A percentile compares a stretch with the other conserved stretches of the same genome.
phyloP scores from a whole-genome alignment of 2,329 filamentous ascomycete species.

The Capronia coronata region DNA sequence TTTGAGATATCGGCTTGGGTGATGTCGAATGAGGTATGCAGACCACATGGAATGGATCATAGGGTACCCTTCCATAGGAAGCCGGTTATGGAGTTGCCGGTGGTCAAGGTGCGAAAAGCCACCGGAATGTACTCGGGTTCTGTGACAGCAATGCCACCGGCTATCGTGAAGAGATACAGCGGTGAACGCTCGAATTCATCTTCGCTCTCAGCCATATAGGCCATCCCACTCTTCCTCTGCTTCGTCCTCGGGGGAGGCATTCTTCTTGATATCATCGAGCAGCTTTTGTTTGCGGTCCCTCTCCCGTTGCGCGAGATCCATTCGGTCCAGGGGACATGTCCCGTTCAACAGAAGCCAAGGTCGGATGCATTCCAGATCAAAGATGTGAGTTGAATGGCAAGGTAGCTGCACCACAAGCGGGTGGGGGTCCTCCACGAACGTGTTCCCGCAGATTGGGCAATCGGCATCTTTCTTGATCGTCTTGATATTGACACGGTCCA shows the following conservation, averaged over 20 bases:
- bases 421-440: constrained; percentile 52
- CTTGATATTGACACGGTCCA: constrained; percentile 30
- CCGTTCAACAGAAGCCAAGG: constrained; percentile 60
- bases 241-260: constrained; percentile 34
- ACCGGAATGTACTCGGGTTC: too few relatives aligned
- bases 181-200: not conserved
- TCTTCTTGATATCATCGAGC: constrained; percentile 33
- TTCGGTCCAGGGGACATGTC: constrained; percentile 57
- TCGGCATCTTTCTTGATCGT: constrained; percentile 28
- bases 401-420: constrained; percentile 59
- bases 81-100: too few relatives aligned
- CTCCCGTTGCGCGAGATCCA: constrained; percentile 52
- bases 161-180: not conserved
- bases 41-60: too few relatives aligned
- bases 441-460: constrained; percentile 51
- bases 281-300: constrained; percentile 43
- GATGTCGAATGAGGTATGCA: too few relatives aligned
- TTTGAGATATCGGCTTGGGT: too few relatives aligned
- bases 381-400: constrained; percentile 56
- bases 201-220: constrained; percentile 37
- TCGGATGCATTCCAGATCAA: constrained; percentile 59
- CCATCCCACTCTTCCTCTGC: constrained; percentile 46
- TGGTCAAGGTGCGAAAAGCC: too few relatives aligned
- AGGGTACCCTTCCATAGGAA: too few relatives aligned
- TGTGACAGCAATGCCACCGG: not conserved